Conservation (phyloP, 768 basidiomycete genomes). For the Pisolithus albus region DNA sequence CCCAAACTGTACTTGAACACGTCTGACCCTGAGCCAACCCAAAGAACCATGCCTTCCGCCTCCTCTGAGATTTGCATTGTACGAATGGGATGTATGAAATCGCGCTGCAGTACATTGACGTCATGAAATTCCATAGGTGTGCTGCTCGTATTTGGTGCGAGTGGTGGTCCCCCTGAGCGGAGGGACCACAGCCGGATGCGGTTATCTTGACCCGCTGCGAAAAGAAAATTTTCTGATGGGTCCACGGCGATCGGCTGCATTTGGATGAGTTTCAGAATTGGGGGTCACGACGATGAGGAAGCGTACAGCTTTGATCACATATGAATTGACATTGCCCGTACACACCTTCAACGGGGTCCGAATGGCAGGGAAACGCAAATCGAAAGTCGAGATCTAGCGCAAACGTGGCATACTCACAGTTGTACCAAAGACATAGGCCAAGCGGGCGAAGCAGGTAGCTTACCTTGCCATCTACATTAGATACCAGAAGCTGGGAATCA, state of each 20-base stretch:
- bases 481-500: constrained; percentile 48
- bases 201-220: constrained; percentile 62
- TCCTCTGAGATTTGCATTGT: constrained; percentile 47
- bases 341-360: constrained; percentile 41
- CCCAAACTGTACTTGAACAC: constrained; percentile 47
- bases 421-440: neutral
- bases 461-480: constrained; percentile 57
- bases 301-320: constrained; percentile 47
- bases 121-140: constrained; percentile 8
- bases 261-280: constrained; percentile 1
- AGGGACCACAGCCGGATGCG: constrained; percentile 67
- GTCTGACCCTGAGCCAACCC: constrained; percentile 42
- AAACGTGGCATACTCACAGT: neutral
- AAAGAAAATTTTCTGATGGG: constrained; percentile 49
- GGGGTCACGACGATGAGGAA: neutral
- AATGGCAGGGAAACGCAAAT: constrained; percentile 49
- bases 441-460: constrained; percentile 15
- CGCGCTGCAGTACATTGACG: constrained; percentile 23
- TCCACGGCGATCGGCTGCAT: constrained; percentile 57
- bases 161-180: constrained; percentile 36
- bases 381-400: constrained; percentile 50
- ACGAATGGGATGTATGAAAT: constrained; percentile 34
- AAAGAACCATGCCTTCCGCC: constrained; percentile 37
- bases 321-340: constrained; percentile 52
- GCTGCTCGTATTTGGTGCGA: constrained; percentile 10